A percentile compares a stretch with the other conserved stretches of the same genome.
phyloP scores from a whole-genome alignment of 1,284 basidiomycete species.

The Puccinia novopanici region DNA sequence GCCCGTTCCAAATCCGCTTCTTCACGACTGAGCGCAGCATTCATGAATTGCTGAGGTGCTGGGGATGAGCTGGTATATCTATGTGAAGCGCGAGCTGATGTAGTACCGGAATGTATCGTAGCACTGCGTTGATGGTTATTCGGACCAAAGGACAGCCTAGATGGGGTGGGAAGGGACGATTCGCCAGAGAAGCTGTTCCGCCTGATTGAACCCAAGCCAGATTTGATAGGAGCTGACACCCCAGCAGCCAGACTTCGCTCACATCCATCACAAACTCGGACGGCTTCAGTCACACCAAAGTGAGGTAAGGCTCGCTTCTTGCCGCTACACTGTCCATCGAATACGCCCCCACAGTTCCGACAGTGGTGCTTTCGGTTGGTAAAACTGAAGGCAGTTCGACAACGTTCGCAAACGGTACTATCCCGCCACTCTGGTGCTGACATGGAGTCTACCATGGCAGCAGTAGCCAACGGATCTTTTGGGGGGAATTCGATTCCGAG shows the following conservation, averaged over 20 bases:
- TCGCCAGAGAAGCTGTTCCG: slow-evolving; percentile 48
- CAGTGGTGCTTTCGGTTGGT: slow-evolving; percentile 99
- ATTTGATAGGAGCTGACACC: slow-evolving; percentile 54
- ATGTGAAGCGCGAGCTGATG: slow-evolving; percentile 16
- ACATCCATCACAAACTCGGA: slow-evolving; percentile 92
- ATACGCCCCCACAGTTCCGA: slow-evolving; percentile 94
- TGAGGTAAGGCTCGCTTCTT: slow-evolving; percentile 83
- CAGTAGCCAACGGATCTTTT: slow-evolving; percentile 70
- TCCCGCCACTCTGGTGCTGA: slow-evolving; percentile 94
- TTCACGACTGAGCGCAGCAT: slow-evolving; percentile 65
- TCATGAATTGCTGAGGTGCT: slow-evolving; percentile 50
- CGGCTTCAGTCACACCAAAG: slow-evolving; percentile 89
- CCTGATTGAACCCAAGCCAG: slow-evolving; percentile 29
- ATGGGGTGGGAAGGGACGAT: neutral
- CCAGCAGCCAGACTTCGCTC: slow-evolving; percentile 61
- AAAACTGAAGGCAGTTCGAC: slow-evolving; percentile 86
- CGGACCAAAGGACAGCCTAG: slow-evolving; percentile 54
- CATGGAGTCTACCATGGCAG: slow-evolving; percentile 81
- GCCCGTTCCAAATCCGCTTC: slow-evolving; percentile 91
- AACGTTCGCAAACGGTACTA: slow-evolving; percentile 89
- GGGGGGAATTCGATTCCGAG: slow-evolving; percentile 80
- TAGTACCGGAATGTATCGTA: slow-evolving; percentile 35
- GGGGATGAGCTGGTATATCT: slow-evolving; percentile 52
- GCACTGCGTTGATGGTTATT: slow-evolving; percentile 55
- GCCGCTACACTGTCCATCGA: slow-evolving; percentile 89